Evolutionary conservation across 2,329 filamentous ascomycete genomes (phyloP), one percentile per base, ranked within the genome.

Genomic region (Exophiala sideris): DNA sequence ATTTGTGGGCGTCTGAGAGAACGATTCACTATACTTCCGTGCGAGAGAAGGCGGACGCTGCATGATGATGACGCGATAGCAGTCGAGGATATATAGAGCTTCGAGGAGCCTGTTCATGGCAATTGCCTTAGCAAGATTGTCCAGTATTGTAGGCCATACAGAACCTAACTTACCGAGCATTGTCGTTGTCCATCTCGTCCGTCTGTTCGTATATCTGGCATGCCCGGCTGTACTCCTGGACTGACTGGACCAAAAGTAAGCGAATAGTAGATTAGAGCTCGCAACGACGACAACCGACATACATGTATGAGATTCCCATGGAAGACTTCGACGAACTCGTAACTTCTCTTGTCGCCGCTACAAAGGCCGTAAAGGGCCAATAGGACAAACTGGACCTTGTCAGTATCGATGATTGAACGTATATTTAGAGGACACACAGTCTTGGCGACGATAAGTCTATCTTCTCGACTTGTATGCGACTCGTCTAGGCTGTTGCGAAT

Each of bases 341-440:
- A 56, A 36, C 54, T 56, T 40, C 54, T 44, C 40, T 56, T 56
- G 45, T 56, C 49, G 18, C 54, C 54, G 16, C 45, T 49, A 18
- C 54, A 56, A 9, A 56, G 40, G 16, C 49, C 54, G 20, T 56
- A 56, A 14, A 40, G 20, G n/a, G 38, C 38, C n/a, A 40, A 40
- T 40, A 40, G 10, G n/a, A 40, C 38, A 18, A 40, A 40, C 38
- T 40, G 20, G n/a, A 16, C 38, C 10, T 7, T 16, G 38, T 40
- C 12, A 40, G 12, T 40, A 40, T 40, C 20, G 38, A 40, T 38
- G 9, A 16, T 16, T 7, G 20, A 9, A 7, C 38, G 20, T 14
- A 45, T 10, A 16, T 56, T 36, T 5, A 56, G 33, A 32, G 51
- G 45, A 29, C 45, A 47, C 7, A 53, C 45, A 36, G 49, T 56